Percentiles rank a stretch among this genome's conserved stretches.
These are phyloP conservation scores for Claviceps paspali DNA, from an alignment of 2,329 filamentous ascomycete genomes.

Conservation along the genomic window DNA sequence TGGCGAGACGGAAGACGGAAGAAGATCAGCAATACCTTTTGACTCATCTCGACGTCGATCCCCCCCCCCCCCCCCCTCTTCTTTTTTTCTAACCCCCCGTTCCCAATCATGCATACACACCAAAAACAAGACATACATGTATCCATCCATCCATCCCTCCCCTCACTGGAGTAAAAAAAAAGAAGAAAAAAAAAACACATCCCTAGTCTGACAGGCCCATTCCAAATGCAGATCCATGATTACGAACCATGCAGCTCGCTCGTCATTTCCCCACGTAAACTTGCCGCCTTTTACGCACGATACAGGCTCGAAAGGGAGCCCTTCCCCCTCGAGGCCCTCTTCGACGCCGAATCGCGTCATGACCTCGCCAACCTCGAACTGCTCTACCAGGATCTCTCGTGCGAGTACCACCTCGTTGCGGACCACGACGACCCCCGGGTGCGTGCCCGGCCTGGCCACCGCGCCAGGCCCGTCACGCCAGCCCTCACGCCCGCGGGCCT, in stretches of 20 bases:
- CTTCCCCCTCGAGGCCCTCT: constrained; percentile 52
- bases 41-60: no score
- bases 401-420: constrained; percentile 52
- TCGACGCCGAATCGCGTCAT: constrained; percentile 24
- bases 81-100: constrained; percentile 14
- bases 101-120: constrained; percentile 15
- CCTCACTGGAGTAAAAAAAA: no score
- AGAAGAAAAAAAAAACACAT: background rate
- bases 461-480: constrained; percentile 42
- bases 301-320: constrained; percentile 49
- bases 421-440: constrained; percentile 17
- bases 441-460: no score
- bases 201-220: no score
- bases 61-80: no score
- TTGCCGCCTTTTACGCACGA: constrained; percentile 57
- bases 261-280: constrained; percentile 61
- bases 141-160: no score
- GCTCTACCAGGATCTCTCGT: constrained; percentile 38
- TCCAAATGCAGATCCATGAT: constrained; percentile 20
- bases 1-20: constrained; percentile 14
- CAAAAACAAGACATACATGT: no score
- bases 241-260: constrained; percentile 24
- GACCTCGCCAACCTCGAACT: constrained; percentile 19
- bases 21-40: no score
- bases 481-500: constrained; percentile 55